These are phyloP conservation scores for Heritiera littoralis DNA, from an alignment of 345 rosid species.

Conservation along the genomic window DNA sequence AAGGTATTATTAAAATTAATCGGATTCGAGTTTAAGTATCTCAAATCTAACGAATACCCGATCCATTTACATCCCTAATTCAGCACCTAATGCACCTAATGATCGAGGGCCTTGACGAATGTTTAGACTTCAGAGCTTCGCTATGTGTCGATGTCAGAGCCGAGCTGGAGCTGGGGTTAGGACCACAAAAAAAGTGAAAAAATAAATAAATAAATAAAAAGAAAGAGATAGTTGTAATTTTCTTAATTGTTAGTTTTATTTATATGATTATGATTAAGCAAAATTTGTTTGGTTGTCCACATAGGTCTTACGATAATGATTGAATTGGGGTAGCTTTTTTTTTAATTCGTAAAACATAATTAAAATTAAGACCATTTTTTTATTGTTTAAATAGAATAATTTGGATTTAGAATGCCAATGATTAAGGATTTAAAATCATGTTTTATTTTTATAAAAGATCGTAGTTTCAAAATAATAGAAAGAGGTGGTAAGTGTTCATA, in stretches of 20 bases:
- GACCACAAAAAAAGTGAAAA: neutral
- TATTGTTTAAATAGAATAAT: neutral
- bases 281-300: neutral
- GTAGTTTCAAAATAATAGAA: too few relatives aligned
- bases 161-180: neutral
- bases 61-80: too few relatives aligned
- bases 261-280: neutral
- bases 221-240: neutral
- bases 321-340: neutral
- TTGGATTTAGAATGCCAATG: neutral
- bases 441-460: too few relatives aligned
- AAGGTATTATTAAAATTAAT: too few relatives aligned
- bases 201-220: neutral
- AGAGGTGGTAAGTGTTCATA: too few relatives aligned
- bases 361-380: neutral
- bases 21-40: too few relatives aligned
- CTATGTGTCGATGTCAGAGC: neutral
- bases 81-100: slow-evolving; percentile 8
- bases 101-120: neutral
- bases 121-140: neutral
- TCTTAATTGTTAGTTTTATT: neutral
- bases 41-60: too few relatives aligned
- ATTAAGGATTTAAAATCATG: neutral
- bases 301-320: too few relatives aligned
- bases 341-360: neutral